Evolutionary conservation across 306 rosid genomes (phyloP), one percentile per base, ranked within the genome.

Genomic region (Cicer judaicum): DNA sequence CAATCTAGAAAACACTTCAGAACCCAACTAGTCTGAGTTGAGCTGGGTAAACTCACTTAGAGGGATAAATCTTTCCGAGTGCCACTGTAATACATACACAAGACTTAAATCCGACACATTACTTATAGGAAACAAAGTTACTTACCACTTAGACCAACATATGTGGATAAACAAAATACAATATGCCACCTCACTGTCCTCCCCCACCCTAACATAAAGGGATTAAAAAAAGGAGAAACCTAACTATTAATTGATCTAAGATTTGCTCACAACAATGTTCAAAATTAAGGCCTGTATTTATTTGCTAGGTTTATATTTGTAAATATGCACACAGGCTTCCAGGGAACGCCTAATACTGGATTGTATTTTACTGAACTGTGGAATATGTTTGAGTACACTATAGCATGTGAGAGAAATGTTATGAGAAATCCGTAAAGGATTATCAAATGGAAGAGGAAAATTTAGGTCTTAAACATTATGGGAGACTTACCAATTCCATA

Each of bases 401-500:
- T 7, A 65, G 62, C 39, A 53, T 73, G 69, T 70, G 57, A 49
- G 77, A 40, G 65, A 79, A 52, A 64, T 42, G 59, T 39, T 1
- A 46, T 34, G 41, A 39, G 66, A 75, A 60, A 29, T 60, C 10
- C 50, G 55, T 19, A 55, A 40, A 19, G 56, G 43, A n/a, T 49
- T 57, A 49, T 54, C 24, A 42, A 54, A 76, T 34, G 38, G 72
- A 68, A 64, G 2, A 48, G 64, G 48, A 70, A 64, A 40, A 34
- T 15, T 8, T 61, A 70, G 44, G 57, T 39, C 14, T 29, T 29
- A 64, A 73, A 66, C 16, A 72, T 8, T 71, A 80, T 78, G 50
- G 48, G 69, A 46, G 68, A 80, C 96, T 80, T 78, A 92, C 99
- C 99, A 81, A 94, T 85, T 84, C 89, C 98, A 81, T 94, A 94